Conservation (phyloP, 306 rosid species). For the Macrotyloma uniflorum region DNA sequence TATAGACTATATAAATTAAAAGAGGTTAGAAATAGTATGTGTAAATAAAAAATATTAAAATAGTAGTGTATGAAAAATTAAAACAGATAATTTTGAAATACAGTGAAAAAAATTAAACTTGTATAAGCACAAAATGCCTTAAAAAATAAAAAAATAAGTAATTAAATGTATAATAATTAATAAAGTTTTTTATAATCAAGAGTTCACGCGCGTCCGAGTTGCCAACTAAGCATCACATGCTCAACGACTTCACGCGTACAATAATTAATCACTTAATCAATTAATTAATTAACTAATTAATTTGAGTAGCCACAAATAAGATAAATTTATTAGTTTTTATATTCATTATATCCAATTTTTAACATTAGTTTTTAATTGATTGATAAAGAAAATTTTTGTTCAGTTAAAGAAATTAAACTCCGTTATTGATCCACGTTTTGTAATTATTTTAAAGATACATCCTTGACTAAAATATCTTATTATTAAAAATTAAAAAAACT, state of each 20-base stretch:
- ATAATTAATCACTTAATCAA: neutral
- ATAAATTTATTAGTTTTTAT: neutral
- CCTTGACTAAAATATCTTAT: neutral
- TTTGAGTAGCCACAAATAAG: too few species aligned
- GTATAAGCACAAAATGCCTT: too few species aligned
- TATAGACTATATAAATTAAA: too few species aligned
- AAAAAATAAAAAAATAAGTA: too few species aligned
- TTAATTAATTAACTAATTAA: too few species aligned
- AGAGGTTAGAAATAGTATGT: too few species aligned
- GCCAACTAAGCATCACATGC: constrained; percentile 31
- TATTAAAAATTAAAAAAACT: neutral
- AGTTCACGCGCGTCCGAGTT: constrained; percentile 33
- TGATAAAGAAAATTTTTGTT: neutral
- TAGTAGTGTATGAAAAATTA: too few species aligned
- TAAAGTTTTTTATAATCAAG: neutral
- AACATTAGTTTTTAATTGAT: neutral
- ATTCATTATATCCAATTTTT: neutral
- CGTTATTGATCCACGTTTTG: neutral
- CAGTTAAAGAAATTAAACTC: neutral
- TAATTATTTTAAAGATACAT: neutral
- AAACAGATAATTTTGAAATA: too few species aligned
- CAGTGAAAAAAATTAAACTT: too few species aligned
- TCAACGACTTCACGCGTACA: neutral
- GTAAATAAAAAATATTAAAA: too few species aligned
- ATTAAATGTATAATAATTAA: too few species aligned